Percentiles rank a stretch among this genome's conserved stretches.
Conservation (phyloP, 2,329 filamentous ascomycete species). For the Penicillium paneum region DNA sequence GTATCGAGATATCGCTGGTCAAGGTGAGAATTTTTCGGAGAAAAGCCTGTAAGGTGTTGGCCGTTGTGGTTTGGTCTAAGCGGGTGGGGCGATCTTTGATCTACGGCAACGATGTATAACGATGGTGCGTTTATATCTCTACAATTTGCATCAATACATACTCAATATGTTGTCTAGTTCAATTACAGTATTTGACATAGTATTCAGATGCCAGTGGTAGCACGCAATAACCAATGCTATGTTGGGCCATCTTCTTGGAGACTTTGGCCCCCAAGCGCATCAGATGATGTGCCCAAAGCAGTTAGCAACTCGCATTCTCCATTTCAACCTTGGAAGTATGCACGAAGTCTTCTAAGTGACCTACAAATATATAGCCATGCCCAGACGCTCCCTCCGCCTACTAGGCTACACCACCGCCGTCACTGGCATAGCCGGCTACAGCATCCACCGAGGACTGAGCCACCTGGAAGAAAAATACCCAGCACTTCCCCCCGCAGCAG, state of each 20-base stretch:
- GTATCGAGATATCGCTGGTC: too few relatives aligned
- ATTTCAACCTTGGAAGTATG: neutral
- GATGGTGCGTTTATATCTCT: neutral
- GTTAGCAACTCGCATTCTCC: neutral
- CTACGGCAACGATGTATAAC: too few relatives aligned
- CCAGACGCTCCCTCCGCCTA: constrained; percentile 2
- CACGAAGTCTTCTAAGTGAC: too few relatives aligned
- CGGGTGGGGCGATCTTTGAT: too few relatives aligned
- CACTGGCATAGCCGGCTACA: constrained; percentile 16
- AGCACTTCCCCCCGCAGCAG: constrained; percentile 12
- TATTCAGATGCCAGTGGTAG: neutral
- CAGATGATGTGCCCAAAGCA: neutral
- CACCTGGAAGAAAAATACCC: constrained; percentile 29
- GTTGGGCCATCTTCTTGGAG: neutral
- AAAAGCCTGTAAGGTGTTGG: too few relatives aligned
- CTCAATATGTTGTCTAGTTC: neutral
- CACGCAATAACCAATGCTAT: too few relatives aligned
- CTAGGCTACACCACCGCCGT: constrained; percentile 13
- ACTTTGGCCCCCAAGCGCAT: neutral
- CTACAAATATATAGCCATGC: neutral
- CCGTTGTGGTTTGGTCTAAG: too few relatives aligned
- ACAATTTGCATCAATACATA: neutral
- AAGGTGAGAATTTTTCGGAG: too few relatives aligned
- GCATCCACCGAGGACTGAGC: constrained; percentile 20
- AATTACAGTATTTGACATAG: neutral